A percentile compares a stretch with the other conserved stretches of the same genome.
Conservation (phyloP, 345 rosid genomes). For the Melastoma malabathricum region DNA sequence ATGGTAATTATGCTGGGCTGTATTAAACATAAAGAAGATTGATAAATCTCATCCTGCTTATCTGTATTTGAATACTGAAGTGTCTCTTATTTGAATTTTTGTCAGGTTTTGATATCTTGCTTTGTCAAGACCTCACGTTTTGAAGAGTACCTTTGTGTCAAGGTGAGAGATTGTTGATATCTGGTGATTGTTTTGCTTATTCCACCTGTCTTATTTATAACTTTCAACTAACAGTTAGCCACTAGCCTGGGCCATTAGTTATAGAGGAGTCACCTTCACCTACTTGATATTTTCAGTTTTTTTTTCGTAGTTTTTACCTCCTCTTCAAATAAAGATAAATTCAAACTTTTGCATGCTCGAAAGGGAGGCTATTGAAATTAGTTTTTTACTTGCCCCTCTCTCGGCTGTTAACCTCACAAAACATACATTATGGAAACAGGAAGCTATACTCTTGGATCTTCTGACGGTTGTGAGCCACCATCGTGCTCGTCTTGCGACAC, state of each 20-base stretch:
- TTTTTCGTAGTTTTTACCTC: background rate
- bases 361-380: background rate
- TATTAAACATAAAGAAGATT: no score
- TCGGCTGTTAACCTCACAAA: background rate
- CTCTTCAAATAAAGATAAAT: background rate
- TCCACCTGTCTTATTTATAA: no score
- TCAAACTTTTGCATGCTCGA: no score
- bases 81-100: slow-evolving; percentile 3
- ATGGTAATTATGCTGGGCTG: slow-evolving; percentile 26
- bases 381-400: background rate
- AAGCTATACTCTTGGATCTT: slow-evolving; percentile 81
- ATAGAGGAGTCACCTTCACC: no score
- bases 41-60: background rate
- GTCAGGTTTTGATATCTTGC: slow-evolving; percentile 80
- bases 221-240: no score
- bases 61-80: background rate
- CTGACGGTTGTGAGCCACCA: slow-evolving; percentile 82
- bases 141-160: slow-evolving; percentile 79
- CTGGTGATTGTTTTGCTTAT: background rate
- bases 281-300: no score
- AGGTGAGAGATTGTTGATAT: slow-evolving; percentile 31
- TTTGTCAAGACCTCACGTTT: slow-evolving; percentile 80
- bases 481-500: slow-evolving; percentile 82
- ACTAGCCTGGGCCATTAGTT: no score
- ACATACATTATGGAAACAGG: slow-evolving; percentile 34